Evolutionary conservation across 2,329 filamentous ascomycete species (phyloP).

Genomic region (Coniochaeta hoffmannii): DNA sequence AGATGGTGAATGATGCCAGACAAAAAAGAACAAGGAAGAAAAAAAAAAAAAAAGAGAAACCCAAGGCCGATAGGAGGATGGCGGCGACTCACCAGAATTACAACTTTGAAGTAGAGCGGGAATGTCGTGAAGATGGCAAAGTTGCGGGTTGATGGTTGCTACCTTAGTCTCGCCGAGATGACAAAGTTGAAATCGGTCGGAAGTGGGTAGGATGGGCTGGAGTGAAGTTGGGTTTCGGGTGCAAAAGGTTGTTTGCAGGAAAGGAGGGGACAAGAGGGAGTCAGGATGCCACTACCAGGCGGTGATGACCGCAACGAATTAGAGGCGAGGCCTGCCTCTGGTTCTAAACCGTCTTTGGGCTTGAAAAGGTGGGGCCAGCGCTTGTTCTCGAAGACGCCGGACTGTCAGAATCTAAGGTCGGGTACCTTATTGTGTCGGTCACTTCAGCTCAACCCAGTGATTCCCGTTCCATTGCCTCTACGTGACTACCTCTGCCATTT

Average conservation of each 20-base stretch:
- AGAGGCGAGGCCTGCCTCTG: too few species aligned
- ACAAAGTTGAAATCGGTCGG: background rate
- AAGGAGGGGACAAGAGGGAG: background rate
- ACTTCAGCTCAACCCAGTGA: too few species aligned
- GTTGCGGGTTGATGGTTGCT: background rate
- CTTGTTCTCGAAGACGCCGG: too few species aligned
- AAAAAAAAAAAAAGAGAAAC: too few species aligned
- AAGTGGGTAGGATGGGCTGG: background rate
- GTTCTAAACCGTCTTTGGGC: background rate
- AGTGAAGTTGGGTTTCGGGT: background rate
- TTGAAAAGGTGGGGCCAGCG: background rate
- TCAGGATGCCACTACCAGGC: background rate
- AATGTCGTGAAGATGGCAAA: background rate
- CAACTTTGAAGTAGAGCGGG: background rate
- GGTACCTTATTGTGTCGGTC: too few species aligned
- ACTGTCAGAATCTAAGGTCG: too few species aligned
- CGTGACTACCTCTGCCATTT: too few species aligned
- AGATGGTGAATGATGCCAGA: background rate
- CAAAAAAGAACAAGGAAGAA: too few species aligned
- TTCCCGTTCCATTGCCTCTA: too few species aligned
- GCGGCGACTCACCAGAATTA: background rate
- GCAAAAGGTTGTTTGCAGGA: background rate
- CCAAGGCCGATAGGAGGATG: background rate
- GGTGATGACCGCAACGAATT: background rate
- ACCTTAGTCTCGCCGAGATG: background rate